Evolutionary conservation across 257 asterid species (phyloP).

Genomic region (Asclepias syriaca): DNA sequence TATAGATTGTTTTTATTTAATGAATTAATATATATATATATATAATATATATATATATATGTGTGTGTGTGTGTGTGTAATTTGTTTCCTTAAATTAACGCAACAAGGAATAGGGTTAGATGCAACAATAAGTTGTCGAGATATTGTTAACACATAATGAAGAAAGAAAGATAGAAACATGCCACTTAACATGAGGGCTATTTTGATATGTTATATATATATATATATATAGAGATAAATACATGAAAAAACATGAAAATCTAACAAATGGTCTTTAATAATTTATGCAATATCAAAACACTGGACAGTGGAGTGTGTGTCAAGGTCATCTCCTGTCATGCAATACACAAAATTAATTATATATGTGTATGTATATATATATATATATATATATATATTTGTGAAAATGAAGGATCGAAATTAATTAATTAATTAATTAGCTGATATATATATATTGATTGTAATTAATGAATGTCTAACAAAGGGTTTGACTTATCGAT

Average conservation of each 20-base stretch:
- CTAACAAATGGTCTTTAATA: neutral
- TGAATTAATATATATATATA: no score
- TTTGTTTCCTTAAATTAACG: neutral
- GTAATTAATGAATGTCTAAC: conserved; percentile 5
- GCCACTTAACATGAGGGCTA: neutral
- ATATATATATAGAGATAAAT: neutral
- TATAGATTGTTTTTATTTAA: no score
- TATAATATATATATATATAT: no score
- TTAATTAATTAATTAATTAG: neutral
- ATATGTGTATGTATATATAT: no score
- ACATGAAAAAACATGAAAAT: neutral
- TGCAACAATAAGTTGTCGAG: neutral
- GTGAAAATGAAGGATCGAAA: neutral
- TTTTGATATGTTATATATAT: no score
- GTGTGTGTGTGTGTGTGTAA: no score
- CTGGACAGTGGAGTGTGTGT: neutral
- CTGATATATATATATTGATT: no score
- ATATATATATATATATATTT: no score
- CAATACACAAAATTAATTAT: neutral
- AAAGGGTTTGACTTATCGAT: conserved; percentile 3
- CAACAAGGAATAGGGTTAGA: neutral
- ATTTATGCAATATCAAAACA: neutral
- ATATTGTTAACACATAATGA: neutral
- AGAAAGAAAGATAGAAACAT: neutral
- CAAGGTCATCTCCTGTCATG: conserved; percentile 11